Base-by-base conservation (phyloP, 805 yeast species). In the Saccharomycopsis schoenii region DNA sequence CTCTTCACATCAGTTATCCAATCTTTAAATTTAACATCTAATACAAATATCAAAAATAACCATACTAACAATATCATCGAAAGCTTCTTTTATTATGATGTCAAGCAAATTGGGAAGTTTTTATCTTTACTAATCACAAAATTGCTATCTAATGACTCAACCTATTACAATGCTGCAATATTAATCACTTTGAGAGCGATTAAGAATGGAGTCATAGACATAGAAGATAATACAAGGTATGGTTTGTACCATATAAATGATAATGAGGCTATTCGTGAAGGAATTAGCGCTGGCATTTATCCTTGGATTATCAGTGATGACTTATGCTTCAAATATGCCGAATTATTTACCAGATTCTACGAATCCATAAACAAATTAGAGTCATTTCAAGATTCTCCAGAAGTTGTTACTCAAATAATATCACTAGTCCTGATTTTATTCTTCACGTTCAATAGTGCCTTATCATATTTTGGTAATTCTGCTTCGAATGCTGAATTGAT, bases 401-500 rank as follows among this genome's bases (percentile, higher is more conserved):
- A 57, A 34, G 62, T 71, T 1, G 61, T 67, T 9, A 62, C 60
- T 12, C 69, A 68, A 17, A 64, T 79, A 19, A 72, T 76, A 2
- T 65, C 67, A 5, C 61, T 81, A 4, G 73, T 75, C 0, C 79
- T 79, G 61, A 66, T 75, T 3, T 66, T 81, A 21, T 80, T 81
- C 60, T 76, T 76, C 51, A 65, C 68, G 19, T 68, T 71, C 56
- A 72, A 71, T 52, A 76, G 74, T 66, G 70, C 69, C 1, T 66
- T 69, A 10, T 47, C 69, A 5, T 77, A 78, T 78, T 66, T 68
- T 39, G 64, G 66, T 17, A 68, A 66, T 52, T 55, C 63, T 0
- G 55, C 59, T 9, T 47, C 62, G 12, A 58, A 63, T 61, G 66
- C 54, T 67, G 68, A 60, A 63, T 56, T 2, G 60, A 66, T 56